Conservation (phyloP, 2,329 filamentous ascomycete species). For the Cryphonectria nitschkei region DNA sequence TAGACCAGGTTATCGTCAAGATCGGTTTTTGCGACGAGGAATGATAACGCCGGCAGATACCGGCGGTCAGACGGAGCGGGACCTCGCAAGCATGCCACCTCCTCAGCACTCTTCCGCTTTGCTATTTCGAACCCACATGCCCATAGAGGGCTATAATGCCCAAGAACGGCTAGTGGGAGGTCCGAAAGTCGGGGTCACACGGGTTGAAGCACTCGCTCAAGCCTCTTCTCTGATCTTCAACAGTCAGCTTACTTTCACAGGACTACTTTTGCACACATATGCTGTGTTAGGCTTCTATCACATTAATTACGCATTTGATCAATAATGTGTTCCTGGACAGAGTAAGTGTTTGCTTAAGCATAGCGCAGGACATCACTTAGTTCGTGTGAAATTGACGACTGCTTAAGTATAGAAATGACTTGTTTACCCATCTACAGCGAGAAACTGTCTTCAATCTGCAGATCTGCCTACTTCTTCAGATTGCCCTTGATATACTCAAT, state of each 20-base stretch:
- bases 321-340: neutral
- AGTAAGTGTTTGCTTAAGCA: neutral
- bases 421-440: no score
- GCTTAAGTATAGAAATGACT: no score
- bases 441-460: no score
- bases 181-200: neutral
- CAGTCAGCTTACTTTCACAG: no score
- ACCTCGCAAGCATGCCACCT: neutral
- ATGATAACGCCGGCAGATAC: neutral
- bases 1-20: neutral
- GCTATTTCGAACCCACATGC: neutral
- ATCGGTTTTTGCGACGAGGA: neutral
- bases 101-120: neutral
- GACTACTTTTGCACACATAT: no score
- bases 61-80: slow-evolving; percentile 4
- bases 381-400: no score
- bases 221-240: neutral
- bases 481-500: no score
- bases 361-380: neutral
- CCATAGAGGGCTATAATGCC: neutral
- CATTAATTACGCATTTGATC: neutral
- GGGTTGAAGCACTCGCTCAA: neutral
- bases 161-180: neutral
- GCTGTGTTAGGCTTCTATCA: no score
- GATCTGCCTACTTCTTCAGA: no score